Evolutionary conservation across 192 early-diverging fungal genomes (phyloP).

Genomic region (Thamnidium elegans): DNA sequence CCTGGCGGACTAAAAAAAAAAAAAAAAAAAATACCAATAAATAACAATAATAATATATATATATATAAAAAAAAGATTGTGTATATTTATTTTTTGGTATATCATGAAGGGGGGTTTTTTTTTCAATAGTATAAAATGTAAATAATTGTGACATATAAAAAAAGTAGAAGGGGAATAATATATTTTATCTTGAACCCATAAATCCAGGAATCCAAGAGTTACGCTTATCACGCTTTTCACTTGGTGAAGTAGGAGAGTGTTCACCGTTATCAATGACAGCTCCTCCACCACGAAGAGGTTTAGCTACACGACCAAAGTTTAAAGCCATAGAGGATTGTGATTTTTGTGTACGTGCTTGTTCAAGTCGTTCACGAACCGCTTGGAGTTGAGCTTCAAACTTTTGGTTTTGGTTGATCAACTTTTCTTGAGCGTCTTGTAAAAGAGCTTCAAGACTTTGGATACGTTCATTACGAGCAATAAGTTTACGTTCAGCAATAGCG

Average conservation of each 20-base stretch:
- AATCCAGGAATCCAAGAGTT: conserved; percentile 40
- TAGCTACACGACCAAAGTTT: conserved; percentile 65
- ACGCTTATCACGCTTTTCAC: conserved; percentile 30
- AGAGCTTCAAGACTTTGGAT: conserved; percentile 86
- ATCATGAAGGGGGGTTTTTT: no score
- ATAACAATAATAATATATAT: no score
- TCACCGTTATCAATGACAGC: conserved; percentile 16
- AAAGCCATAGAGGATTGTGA: conserved; percentile 38
- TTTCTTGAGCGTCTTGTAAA: conserved; percentile 81
- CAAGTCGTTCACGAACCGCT: conserved; percentile 72
- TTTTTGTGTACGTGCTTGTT: conserved; percentile 65
- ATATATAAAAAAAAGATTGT: no score
- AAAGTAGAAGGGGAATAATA: no score
- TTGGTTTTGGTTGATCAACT: conserved; percentile 73
- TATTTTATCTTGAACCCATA: conserved; percentile 22
- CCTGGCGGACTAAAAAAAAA: no score
- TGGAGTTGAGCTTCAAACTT: conserved; percentile 83
- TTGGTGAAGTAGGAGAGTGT: conserved; percentile 25
- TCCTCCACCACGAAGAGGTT: conserved; percentile 84
- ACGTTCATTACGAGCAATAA: conserved; percentile 89
- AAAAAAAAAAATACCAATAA: no score
- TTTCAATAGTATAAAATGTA: no score
- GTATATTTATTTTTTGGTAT: no score
- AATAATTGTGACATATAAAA: no score
- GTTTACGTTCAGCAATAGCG: conserved; percentile 85